phyloP scores from a whole-genome alignment of 148 eudicot species.

The Nepenthes mirabilis region DNA sequence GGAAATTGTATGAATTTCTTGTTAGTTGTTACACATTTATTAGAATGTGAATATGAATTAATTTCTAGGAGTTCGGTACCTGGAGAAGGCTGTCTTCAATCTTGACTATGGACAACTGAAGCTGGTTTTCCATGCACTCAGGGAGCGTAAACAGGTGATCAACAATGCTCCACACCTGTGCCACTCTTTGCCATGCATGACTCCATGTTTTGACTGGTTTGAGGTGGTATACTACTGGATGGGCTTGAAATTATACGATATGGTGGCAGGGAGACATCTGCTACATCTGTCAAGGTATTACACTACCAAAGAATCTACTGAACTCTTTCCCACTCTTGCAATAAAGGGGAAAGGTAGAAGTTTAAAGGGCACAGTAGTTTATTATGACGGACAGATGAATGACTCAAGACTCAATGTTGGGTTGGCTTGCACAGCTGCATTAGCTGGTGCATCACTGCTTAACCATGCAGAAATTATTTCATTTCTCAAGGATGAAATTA shows the following conservation, averaged over 20 bases:
- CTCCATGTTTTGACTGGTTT: slow-evolving; percentile 93
- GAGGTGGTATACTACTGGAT: slow-evolving; percentile 88
- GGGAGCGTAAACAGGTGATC: slow-evolving; percentile 85
- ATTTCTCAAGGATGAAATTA: slow-evolving; percentile 60
- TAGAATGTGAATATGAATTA: slow-evolving; percentile 1
- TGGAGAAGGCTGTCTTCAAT: slow-evolving; percentile 95
- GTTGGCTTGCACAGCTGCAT: slow-evolving; percentile 89
- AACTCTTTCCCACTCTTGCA: slow-evolving; percentile 84
- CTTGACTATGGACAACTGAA: slow-evolving; percentile 89
- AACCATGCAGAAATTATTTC: slow-evolving; percentile 88
- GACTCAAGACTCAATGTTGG: slow-evolving; percentile 85
- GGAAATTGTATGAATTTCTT: background rate
- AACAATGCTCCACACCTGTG: slow-evolving; percentile 97
- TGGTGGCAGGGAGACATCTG: slow-evolving; percentile 65
- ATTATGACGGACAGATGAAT: slow-evolving; percentile 97
- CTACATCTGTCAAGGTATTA: slow-evolving; percentile 87
- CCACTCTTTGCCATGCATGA: slow-evolving; percentile 94
- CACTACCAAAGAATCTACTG: slow-evolving; percentile 77
- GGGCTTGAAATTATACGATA: slow-evolving; percentile 87
- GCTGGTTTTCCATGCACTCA: slow-evolving; percentile 93
- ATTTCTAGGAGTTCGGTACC: slow-evolving; percentile 80
- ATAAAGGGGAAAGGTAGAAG: slow-evolving; percentile 51
- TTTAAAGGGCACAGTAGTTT: slow-evolving; percentile 90
- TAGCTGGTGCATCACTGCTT: slow-evolving; percentile 85
- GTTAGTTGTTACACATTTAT: background rate